Conservation (phyloP, 345 rosid species). For the Excoecaria agallocha region DNA sequence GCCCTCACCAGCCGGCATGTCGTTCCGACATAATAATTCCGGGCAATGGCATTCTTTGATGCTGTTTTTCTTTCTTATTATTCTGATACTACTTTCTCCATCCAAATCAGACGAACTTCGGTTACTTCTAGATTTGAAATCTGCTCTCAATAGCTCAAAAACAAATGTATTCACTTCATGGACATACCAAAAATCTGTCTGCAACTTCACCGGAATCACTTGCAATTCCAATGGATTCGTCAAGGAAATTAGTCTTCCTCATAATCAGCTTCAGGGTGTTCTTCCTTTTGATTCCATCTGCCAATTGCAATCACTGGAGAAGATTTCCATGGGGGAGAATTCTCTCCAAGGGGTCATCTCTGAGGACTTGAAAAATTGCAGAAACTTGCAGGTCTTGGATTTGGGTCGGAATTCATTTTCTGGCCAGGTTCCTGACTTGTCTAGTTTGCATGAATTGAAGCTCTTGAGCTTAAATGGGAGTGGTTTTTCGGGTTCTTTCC, state of each 20-base stretch:
- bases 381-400: slow-evolving; percentile 45
- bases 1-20: slow-evolving; percentile 33
- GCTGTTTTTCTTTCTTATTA: slow-evolving; percentile 21
- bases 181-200: slow-evolving; percentile 28
- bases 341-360: slow-evolving; percentile 39
- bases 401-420: slow-evolving; percentile 59
- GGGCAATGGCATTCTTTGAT: slow-evolving; percentile 18
- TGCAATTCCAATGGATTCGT: slow-evolving; percentile 51
- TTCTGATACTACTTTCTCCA: slow-evolving; percentile 19
- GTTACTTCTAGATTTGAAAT: slow-evolving; percentile 45
- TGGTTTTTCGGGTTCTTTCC: slow-evolving; percentile 65
- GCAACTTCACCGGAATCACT: slow-evolving; percentile 41
- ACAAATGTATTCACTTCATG: slow-evolving; percentile 46
- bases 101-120: slow-evolving; percentile 39
- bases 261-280: slow-evolving; percentile 38
- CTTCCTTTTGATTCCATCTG: slow-evolving; percentile 63
- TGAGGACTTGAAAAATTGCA: slow-evolving; percentile 45
- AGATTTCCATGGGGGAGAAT: slow-evolving; percentile 52
- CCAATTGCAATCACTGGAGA: slow-evolving; percentile 42
- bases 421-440: slow-evolving; percentile 63
- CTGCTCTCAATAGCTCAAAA: slow-evolving; percentile 34
- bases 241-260: slow-evolving; percentile 53
- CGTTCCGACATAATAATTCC: slow-evolving; percentile 14
- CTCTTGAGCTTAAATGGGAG: slow-evolving; percentile 55
- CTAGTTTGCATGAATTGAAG: slow-evolving; percentile 37